Base-by-base conservation (phyloP, 2,329 filamentous ascomycete genomes). In the Phyllosticta citribraziliensis region DNA sequence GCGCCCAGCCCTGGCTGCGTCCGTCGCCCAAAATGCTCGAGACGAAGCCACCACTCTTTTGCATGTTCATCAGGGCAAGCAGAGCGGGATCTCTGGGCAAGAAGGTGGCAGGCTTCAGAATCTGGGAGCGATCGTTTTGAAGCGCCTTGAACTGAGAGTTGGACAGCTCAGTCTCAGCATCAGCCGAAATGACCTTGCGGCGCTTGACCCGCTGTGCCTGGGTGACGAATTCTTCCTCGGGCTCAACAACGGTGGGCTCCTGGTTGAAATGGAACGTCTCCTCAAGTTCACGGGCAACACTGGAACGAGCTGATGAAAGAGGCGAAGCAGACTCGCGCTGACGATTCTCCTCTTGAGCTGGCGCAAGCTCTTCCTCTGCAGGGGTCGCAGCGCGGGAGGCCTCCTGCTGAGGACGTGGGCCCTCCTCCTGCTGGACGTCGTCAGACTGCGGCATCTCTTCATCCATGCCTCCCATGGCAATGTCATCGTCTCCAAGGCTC, bases 41-140 rank as follows among this genome's bases (percentile, higher is more conserved):
- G 19, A 97, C 89, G 68, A 99, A 97, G 50, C 86, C 89, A 59
- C 94, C 93, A 59, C 84, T 91, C 76, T 88, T 91, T 73, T 97
- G 94, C 82, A 97, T 88, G 67, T 92, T 90, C 79, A 96, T 88
- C 22, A 99, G 79, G 35, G 91, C 89, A 30, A 97, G 81, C 14
- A 97, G 80, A 59, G 93, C 85, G 1, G 92, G 90, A 67, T 99
- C 91, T 50, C 89, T 86, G 1, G 93, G 91, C 53, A 99, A 79
- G 74, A 95, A 96, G 0, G 86, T 85, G 6, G 89, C 85, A 1
- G 88, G 84, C 74, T 88, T 92, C 62, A 96, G 80, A 64, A 97
- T 97, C 68, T 88, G 90, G 54, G 90, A 88, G 65, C 89, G 88
- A 71, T 96, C 90, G 62, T 86, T 82, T 72, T 96, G 91, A 72